phyloP scores from a whole-genome alignment of 108 stramenopile species.

The Nitzschia sp. region DNA sequence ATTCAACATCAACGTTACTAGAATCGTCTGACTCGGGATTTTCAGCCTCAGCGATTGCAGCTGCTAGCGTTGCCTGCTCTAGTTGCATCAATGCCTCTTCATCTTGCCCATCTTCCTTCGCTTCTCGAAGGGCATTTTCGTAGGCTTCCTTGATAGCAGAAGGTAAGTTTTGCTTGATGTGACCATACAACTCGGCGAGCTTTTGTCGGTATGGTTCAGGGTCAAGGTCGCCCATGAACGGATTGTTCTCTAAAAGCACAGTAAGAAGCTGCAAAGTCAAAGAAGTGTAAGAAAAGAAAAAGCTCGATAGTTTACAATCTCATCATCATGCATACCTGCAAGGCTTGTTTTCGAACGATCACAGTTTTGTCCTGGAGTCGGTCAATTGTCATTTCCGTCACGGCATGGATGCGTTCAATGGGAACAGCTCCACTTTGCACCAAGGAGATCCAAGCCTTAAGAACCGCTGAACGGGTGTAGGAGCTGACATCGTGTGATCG shows the following conservation, averaged over 20 bases:
- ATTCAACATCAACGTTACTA: slow-evolving; percentile 50
- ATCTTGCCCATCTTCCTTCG: slow-evolving; percentile 28
- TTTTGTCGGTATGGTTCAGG: slow-evolving; percentile 76
- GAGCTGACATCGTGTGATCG: slow-evolving; percentile 80
- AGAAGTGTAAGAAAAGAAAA: background rate
- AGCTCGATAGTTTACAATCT: background rate
- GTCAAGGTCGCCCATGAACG: slow-evolving; percentile 88
- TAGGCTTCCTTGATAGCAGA: slow-evolving; percentile 59
- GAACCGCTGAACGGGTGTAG: slow-evolving; percentile 78
- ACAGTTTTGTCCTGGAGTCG: slow-evolving; percentile 92
- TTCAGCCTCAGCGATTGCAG: slow-evolving; percentile 63
- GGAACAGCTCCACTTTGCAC: slow-evolving; percentile 73
- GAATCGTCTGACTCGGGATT: slow-evolving; percentile 32
- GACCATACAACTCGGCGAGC: slow-evolving; percentile 63
- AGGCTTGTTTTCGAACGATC: slow-evolving; percentile 87
- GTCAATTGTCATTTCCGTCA: slow-evolving; percentile 82
- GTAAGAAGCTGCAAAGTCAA: slow-evolving; percentile 64
- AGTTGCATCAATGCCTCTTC: slow-evolving; percentile 49
- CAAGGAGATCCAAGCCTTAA: slow-evolving; percentile 78
- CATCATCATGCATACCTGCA: slow-evolving; percentile 62
- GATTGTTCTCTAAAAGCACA: slow-evolving; percentile 88
- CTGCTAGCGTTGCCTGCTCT: slow-evolving; percentile 65
- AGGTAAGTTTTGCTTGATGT: slow-evolving; percentile 68
- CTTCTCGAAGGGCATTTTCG: slow-evolving; percentile 48
- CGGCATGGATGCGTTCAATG: slow-evolving; percentile 61